Percentiles rank a stretch among this genome's conserved stretches.
Evolutionary conservation across 108 stramenopile genomes (phyloP).

Genomic region (Cyclostephanos tholiformis): DNA sequence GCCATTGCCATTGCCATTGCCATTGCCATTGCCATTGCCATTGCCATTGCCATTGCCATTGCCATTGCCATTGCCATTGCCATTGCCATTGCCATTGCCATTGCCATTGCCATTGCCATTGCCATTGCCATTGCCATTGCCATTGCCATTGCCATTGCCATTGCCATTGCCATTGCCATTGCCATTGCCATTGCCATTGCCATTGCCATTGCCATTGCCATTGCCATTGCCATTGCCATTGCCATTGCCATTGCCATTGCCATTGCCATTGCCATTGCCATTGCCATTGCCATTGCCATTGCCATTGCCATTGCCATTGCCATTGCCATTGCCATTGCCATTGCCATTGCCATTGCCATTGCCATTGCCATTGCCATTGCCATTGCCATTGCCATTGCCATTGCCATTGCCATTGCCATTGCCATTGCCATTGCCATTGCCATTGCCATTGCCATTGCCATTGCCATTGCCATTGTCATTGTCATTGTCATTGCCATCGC

Average conservation of each 20-base stretch:
- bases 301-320: slow-evolving; percentile 12
- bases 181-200: background rate
- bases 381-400: slow-evolving; percentile 22
- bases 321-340: slow-evolving; percentile 17
- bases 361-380: slow-evolving; percentile 6
- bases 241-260: background rate
- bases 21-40: background rate
- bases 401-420: slow-evolving; percentile 8
- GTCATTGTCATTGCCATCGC: background rate
- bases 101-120: background rate
- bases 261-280: background rate
- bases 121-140: background rate
- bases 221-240: background rate
- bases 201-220: background rate
- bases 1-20: background rate
- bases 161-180: background rate
- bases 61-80: background rate
- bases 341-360: background rate
- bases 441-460: background rate
- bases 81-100: background rate
- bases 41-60: background rate
- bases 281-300: slow-evolving; percentile 23
- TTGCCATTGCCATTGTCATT: slow-evolving; percentile 12
- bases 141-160: background rate
- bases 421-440: slow-evolving; percentile 7